Evolutionary conservation across 495 filamentous ascomycete species (phyloP).

Genomic region (Podospora pseudopauciseta): DNA sequence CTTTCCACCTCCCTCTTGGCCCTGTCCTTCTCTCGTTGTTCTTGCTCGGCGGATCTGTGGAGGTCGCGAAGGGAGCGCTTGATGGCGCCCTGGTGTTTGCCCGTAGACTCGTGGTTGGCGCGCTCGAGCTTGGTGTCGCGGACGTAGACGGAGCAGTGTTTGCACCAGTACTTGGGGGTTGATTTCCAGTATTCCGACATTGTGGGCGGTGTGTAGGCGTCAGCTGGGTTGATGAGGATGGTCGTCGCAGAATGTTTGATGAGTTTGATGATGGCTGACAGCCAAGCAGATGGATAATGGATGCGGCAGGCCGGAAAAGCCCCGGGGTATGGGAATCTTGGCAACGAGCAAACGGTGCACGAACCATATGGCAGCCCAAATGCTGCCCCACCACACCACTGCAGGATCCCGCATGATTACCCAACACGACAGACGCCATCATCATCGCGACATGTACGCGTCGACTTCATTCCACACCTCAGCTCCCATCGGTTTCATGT

Average conservation of each 20-base stretch:
- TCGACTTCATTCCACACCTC: not conserved
- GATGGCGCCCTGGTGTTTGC: slow-evolving; percentile 79
- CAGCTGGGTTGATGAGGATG: not conserved
- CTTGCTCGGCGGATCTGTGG: slow-evolving; percentile 72
- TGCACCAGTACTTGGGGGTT: slow-evolving; percentile 95
- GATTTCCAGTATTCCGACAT: slow-evolving; percentile 99
- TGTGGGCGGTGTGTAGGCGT: not conserved
- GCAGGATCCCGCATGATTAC: not conserved
- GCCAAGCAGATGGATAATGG: not conserved
- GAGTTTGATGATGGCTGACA: not conserved
- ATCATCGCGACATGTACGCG: not conserved
- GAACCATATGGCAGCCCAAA: not conserved
- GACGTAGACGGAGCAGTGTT: slow-evolving; percentile 89
- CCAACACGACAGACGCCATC: not conserved
- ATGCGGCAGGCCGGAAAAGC: not conserved
- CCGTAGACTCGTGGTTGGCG: slow-evolving; percentile 85
- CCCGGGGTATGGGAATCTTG: not conserved
- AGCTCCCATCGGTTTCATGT: not conserved
- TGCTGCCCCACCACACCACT: not conserved
- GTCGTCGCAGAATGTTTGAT: not conserved
- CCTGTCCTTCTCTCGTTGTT: slow-evolving; percentile 71
- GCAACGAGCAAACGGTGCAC: not conserved
- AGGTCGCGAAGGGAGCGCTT: slow-evolving; percentile 89
- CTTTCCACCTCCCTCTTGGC: slow-evolving; percentile 85
- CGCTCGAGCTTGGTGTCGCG: slow-evolving; percentile 88